Base-by-base conservation (phyloP, 441 rosid species). In the Theobroma grandiflorum region DNA sequence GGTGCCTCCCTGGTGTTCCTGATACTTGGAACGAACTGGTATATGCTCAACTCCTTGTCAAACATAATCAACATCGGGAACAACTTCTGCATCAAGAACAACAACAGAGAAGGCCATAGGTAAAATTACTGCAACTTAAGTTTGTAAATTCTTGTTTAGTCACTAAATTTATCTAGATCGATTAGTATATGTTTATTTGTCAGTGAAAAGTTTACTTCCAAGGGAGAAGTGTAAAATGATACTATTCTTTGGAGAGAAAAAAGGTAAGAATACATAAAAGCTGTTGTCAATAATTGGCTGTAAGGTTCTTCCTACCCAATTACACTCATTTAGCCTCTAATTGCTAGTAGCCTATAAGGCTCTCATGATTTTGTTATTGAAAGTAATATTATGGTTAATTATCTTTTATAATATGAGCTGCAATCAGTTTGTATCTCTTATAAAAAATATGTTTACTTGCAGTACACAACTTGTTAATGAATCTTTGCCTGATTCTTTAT, bases 1-100 rank as follows among this genome's bases (percentile, higher is more conserved):
- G 97, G 95, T 93, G 97, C 78, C 93, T 93, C 12, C 95, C 97
- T 0, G 97, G 94, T 31, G 92, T 93, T 61, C 97, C 97, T 0
- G 97, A 93, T 55, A 84, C 90, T 1, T 93, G 97, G 97, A 93
- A 91, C 52, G 94, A 91, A 65, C 85, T 91, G 31, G 75, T 91
- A 4, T 93, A 93, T 70, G 81, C 89, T 8, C 87, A 93, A 75
- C 78, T 91, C 33, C 81, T 91, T 3, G 6, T 22, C 35, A 20
- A 64, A 37, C 50, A 64, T 20, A 26, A 50, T 10, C 63, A 26
- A 18, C 38, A 50, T 49, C 62, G 20, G 35, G 49, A 50, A 50
- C 45, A 64, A 35, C 49, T 35, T 47, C 35, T 49, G 58, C 40
- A 64, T 12, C 72, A 64, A 76, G 50, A 50, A 64, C 79, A 20